A percentile compares a stretch with the other conserved stretches of the same genome.
Evolutionary conservation across 305 asterid genomes (phyloP).

Genomic region (Fraxinus albicans): DNA sequence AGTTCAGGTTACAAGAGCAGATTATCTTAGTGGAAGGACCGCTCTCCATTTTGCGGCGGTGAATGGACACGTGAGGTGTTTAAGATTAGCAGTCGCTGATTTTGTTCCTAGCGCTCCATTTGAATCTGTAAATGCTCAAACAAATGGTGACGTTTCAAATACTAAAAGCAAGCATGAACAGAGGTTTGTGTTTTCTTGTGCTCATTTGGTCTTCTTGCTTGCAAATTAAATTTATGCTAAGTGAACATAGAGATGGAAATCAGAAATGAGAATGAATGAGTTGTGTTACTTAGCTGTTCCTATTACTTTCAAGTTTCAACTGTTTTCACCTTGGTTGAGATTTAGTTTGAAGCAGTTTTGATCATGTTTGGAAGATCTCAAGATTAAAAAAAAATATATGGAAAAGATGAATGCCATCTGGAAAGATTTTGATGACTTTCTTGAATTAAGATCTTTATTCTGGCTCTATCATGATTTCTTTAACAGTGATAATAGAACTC

Average conservation of each 20-base stretch:
- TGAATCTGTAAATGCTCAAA: conserved; percentile 48
- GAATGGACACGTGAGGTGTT: conserved; percentile 84
- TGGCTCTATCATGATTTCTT: background rate
- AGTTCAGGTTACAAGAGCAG: conserved; percentile 84
- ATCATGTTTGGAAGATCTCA: background rate
- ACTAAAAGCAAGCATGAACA: conserved; percentile 55
- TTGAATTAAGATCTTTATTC: background rate
- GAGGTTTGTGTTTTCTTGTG: conserved; percentile 28
- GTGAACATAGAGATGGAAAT: background rate
- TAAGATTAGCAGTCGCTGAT: conserved; percentile 86
- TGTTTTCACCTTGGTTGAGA: background rate
- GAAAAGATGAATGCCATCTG: background rate
- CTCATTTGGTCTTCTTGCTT: background rate
- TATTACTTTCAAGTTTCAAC: background rate
- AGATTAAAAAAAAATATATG: background rate
- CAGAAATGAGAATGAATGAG: background rate
- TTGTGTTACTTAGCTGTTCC: background rate
- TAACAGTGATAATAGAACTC: conserved; percentile 2
- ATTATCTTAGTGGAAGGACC: conserved; percentile 93
- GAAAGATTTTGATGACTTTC: background rate
- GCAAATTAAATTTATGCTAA: background rate
- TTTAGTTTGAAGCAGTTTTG: background rate
- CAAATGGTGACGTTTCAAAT: conserved; percentile 44
- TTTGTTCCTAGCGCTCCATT: conserved; percentile 83
- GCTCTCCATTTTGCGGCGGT: conserved; percentile 97